phyloP scores from a whole-genome alignment of 2,329 filamentous ascomycete species.

The Claviceps monticola region DNA sequence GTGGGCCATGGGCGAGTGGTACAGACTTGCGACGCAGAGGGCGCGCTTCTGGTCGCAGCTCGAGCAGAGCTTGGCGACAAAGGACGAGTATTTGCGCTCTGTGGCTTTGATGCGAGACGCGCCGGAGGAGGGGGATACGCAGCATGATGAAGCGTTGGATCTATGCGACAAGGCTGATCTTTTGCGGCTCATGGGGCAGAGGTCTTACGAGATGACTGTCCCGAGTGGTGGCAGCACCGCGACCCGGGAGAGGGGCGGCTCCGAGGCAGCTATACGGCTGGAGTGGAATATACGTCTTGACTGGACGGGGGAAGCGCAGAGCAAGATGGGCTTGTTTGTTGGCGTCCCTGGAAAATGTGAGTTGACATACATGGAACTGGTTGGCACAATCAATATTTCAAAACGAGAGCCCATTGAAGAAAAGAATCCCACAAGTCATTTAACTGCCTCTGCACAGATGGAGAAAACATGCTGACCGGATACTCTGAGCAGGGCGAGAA shows the following conservation, averaged over 20 bases:
- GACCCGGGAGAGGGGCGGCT: slow-evolving; percentile 17
- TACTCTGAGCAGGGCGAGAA: slow-evolving; percentile 38
- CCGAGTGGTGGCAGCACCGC: slow-evolving; percentile 10
- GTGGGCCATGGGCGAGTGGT: slow-evolving; percentile 59
- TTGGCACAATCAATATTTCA: too few species aligned
- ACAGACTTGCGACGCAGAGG: slow-evolving; percentile 43
- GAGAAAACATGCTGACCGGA: neutral
- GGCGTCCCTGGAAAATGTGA: slow-evolving; percentile 50
- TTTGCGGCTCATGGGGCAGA: slow-evolving; percentile 38
- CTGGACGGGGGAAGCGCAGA: slow-evolving; percentile 59
- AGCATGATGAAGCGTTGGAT: slow-evolving; percentile 6
- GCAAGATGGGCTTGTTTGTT: slow-evolving; percentile 37
- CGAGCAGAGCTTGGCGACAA: slow-evolving; percentile 29
- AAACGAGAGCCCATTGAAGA: too few species aligned
- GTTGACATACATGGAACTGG: slow-evolving; percentile 16
- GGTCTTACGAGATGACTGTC: slow-evolving; percentile 31
- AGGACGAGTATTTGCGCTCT: slow-evolving; percentile 14
- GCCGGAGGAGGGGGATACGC: slow-evolving; percentile 10
- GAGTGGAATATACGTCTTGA: slow-evolving; percentile 54
- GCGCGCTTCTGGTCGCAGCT: slow-evolving; percentile 49
- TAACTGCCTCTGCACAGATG: too few species aligned
- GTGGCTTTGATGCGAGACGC: slow-evolving; percentile 12
- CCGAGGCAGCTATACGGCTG: slow-evolving; percentile 33
- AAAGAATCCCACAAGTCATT: too few species aligned
- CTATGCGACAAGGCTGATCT: slow-evolving; percentile 27